Evolutionary conservation across 129 eudicot species (phyloP).

Genomic region (Silybum marianum): DNA sequence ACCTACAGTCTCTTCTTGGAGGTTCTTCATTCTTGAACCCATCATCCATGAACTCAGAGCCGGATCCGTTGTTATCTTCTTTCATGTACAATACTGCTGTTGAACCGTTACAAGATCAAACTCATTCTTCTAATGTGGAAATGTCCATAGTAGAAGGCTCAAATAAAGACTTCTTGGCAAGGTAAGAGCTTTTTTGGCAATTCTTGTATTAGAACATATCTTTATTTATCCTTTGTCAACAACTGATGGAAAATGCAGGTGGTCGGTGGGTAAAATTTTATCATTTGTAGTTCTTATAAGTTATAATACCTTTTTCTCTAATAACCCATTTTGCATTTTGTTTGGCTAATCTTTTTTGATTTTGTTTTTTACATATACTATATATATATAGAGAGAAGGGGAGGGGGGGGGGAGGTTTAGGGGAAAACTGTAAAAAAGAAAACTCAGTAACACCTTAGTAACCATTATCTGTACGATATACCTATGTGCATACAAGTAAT

Average conservation of each 20-base stretch:
- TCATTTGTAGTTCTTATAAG: background rate
- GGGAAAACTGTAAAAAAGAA: too few relatives aligned
- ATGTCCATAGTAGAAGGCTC: slow-evolving; percentile 30
- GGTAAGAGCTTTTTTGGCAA: slow-evolving; percentile 33
- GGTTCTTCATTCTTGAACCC: slow-evolving; percentile 46
- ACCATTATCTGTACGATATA: too few relatives aligned
- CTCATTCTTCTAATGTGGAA: slow-evolving; percentile 38
- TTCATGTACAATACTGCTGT: slow-evolving; percentile 54
- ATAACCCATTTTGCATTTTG: slow-evolving; percentile 10
- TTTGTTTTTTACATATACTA: background rate
- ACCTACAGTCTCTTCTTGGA: slow-evolving; percentile 62
- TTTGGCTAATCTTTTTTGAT: background rate
- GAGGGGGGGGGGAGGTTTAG: too few relatives aligned
- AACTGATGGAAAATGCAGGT: background rate
- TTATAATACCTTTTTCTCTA: background rate
- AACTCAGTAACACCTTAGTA: too few relatives aligned
- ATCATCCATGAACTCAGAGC: slow-evolving; percentile 48
- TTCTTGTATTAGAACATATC: slow-evolving; percentile 4
- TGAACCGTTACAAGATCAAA: slow-evolving; percentile 40
- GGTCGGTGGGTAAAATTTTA: background rate
- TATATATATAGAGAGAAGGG: too few relatives aligned
- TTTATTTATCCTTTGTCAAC: slow-evolving; percentile 1
- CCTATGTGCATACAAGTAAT: too few relatives aligned
- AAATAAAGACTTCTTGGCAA: slow-evolving; percentile 34
- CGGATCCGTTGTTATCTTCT: slow-evolving; percentile 72